phyloP scores from a whole-genome alignment of 257 asterid genomes.

The Solanum paucissectum region DNA sequence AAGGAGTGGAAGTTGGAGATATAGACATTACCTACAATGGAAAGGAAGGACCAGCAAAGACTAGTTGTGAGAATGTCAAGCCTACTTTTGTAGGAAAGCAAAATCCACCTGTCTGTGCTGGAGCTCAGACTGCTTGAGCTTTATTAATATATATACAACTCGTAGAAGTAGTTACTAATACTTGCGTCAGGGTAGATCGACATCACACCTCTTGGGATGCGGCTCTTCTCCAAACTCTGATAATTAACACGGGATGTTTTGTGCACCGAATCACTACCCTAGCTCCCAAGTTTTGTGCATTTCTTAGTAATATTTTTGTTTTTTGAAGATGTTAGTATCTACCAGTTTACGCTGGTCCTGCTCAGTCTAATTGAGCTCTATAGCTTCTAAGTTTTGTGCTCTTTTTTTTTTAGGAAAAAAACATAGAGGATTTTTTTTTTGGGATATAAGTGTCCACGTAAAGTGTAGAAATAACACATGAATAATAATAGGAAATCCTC shows the following conservation, averaged over 20 bases:
- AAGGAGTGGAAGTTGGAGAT: constrained; percentile 17
- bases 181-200: neutral
- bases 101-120: constrained; percentile 15
- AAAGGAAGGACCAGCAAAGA: constrained; percentile 11
- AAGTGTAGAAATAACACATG: neutral
- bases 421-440: neutral
- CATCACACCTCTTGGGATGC: neutral
- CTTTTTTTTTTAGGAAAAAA: neutral
- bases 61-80: constrained; percentile 23
- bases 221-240: no score
- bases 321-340: neutral
- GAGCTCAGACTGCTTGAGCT: neutral
- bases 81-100: constrained; percentile 16
- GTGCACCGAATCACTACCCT: neutral
- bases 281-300: neutral
- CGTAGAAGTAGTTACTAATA: neutral
- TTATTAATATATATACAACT: neutral
- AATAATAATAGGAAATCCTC: neutral
- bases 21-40: constrained; percentile 23
- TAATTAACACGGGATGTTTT: neutral
- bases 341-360: neutral
- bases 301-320: neutral
- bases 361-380: neutral
- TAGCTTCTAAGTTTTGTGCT: neutral
- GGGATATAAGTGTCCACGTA: neutral